phyloP scores from a whole-genome alignment of 1,139 yeast genomes.

The Geotrichum citri-aurantii region DNA sequence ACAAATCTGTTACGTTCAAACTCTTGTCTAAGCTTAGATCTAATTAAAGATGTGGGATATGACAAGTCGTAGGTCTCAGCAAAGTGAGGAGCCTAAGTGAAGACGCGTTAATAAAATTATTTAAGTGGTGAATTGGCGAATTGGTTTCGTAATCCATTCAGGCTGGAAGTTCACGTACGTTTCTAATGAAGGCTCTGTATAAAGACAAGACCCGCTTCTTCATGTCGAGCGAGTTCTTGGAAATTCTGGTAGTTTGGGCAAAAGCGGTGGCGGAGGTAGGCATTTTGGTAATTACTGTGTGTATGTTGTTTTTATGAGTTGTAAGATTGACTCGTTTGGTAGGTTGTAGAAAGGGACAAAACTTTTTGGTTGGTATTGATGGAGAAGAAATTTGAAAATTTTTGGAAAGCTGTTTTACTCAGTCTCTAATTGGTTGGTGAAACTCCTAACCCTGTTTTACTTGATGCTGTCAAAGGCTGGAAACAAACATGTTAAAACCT shows the following conservation, averaged over 20 bases:
- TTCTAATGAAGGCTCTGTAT: slow-evolving; percentile 66
- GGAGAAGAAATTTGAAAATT: neutral
- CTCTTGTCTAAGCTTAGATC: slow-evolving; percentile 83
- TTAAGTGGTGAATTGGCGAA: neutral
- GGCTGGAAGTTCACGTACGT: slow-evolving; percentile 29
- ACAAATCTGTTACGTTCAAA: slow-evolving; percentile 81
- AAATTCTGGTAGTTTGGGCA: slow-evolving; percentile 74
- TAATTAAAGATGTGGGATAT: slow-evolving; percentile 73
- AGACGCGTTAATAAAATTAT: neutral
- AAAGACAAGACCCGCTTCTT: slow-evolving; percentile 59
- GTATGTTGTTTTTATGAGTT: neutral
- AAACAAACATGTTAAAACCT: neutral
- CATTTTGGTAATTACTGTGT: slow-evolving; percentile 29
- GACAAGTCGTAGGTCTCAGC: slow-evolving; percentile 70
- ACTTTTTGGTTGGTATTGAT: neutral
- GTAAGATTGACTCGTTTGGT: neutral
- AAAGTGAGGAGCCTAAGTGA: slow-evolving; percentile 38
- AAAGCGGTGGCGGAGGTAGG: slow-evolving; percentile 74
- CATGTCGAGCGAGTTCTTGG: slow-evolving; percentile 58
- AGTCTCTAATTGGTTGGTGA: neutral
- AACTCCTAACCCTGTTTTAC: neutral
- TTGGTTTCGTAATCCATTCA: neutral
- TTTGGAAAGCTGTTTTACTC: neutral
- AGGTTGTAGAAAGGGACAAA: neutral
- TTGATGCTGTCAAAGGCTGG: neutral